These are phyloP conservation scores for Amaranthus palmeri DNA, from an alignment of 148 eudicot species.

Conservation along the genomic window DNA sequence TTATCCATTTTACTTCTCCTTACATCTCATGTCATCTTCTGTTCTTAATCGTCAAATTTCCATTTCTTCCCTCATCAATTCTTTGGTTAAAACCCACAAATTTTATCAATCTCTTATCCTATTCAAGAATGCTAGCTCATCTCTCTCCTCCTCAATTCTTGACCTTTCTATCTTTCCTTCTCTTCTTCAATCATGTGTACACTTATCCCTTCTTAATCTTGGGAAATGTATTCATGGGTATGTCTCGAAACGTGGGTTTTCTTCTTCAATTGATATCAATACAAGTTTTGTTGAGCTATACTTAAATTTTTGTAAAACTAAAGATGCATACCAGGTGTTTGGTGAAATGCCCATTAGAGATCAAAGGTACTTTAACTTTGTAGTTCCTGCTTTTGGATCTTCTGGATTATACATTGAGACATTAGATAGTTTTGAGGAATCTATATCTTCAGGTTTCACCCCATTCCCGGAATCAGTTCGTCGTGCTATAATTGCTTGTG, in stretches of 20 bases:
- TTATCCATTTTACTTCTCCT: not conserved
- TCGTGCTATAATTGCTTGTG: slow-evolving; percentile 31
- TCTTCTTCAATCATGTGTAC: slow-evolving; percentile 27
- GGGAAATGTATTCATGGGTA: slow-evolving; percentile 30
- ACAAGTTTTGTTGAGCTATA: slow-evolving; percentile 23
- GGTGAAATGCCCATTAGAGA: slow-evolving; percentile 37
- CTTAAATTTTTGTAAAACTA: slow-evolving; percentile 16
- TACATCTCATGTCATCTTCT: not conserved
- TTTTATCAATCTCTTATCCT: slow-evolving; percentile 30
- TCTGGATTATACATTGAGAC: slow-evolving; percentile 22
- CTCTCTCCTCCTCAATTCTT: not conserved
- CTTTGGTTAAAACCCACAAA: slow-evolving; percentile 21
- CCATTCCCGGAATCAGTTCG: slow-evolving; percentile 24
- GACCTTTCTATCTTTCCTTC: slow-evolving; percentile 21
- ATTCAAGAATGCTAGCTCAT: slow-evolving; percentile 21
- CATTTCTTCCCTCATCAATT: slow-evolving; percentile 20
- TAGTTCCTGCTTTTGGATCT: slow-evolving; percentile 25
- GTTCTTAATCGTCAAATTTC: not conserved
- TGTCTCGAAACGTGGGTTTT: slow-evolving; percentile 29
- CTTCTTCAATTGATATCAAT: slow-evolving; percentile 18
- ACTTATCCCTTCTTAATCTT: slow-evolving; percentile 16
- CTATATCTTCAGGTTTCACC: slow-evolving; percentile 17
- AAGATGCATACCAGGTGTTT: slow-evolving; percentile 26
- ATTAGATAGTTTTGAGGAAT: slow-evolving; percentile 22
- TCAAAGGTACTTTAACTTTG: slow-evolving; percentile 17